Base-by-base conservation (phyloP, 148 eudicot genomes). In the Dianthus caryophyllus region DNA sequence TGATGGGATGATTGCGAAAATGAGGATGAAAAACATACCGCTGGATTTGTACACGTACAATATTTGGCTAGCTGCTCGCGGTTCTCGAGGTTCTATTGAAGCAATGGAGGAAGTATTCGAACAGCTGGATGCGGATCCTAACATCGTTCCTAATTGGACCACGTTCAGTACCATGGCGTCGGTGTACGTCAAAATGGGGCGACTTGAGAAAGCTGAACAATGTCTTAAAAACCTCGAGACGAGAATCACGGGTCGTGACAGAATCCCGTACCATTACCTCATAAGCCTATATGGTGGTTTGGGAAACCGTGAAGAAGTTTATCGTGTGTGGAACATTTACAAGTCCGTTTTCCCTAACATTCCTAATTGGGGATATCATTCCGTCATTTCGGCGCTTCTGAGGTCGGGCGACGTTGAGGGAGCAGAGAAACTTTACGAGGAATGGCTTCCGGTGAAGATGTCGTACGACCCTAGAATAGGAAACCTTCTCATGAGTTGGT, bases 161-260 rank as follows among this genome's bases (percentile, higher is more conserved):
- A 90, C 92, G 6, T 94, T 74, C 56, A 82, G 92, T 78, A 90
- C 92, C 9, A 73, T 88, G 87, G 87, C 97, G 33, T 69, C 92
- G 7, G 65, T 81, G 66, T 94, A 88, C 68, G 75, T 84, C 22
- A 93, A 83, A 73, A 33, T 79, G 21, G 85, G 82, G 6, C 65
- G 74, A 15, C n/a, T 79, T 30, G 85, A 77, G 59, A 85, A 94
- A 48, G 92, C 87, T 30, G 86, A 82, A 71, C 77, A 75, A 6
- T 86, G 80, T 75, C 63, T 94, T 76, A 94, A 62, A 80, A 66
- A 77, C 66, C 67, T 88, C 38, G 97, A 90, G 76, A 72, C 69
- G 31, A 71, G 81, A 78, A 81, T 94, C 56, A 73, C 81, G 0
- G 79, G 82, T 1, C 80, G 86, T 41, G 82, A 86, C 59, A 84